Percentiles rank a stretch among this genome's conserved stretches.
These are phyloP conservation scores for Colletotrichum lini DNA, from an alignment of 2,329 filamentous ascomycete species.

Conservation along the genomic window DNA sequence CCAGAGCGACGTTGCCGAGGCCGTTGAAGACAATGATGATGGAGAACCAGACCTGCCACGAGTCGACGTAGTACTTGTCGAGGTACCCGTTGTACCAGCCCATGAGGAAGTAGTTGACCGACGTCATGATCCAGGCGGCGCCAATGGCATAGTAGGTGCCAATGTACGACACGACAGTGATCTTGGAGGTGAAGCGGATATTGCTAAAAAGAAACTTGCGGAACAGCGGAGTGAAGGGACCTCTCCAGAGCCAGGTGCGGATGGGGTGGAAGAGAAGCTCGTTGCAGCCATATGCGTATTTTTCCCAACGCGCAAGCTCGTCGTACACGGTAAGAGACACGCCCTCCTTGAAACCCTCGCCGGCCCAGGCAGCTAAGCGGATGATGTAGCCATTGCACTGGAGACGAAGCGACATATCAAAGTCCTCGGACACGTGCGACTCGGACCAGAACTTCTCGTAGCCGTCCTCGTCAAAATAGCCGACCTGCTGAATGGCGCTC, in stretches of 20 bases:
- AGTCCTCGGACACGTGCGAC: constrained; percentile 84
- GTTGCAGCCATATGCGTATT: constrained; percentile 88
- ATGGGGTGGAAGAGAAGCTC: constrained; percentile 87
- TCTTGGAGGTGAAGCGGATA: constrained; percentile 82
- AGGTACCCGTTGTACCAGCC: constrained; percentile 84
- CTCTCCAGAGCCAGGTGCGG: constrained; percentile 78
- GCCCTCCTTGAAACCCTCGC: constrained; percentile 85
- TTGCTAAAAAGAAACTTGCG: constrained; percentile 79
- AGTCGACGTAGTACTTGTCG: constrained; percentile 85
- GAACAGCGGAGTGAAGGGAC: constrained; percentile 86
- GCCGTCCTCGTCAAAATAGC: constrained; percentile 77
- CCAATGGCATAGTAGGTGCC: constrained; percentile 86
- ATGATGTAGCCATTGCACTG: constrained; percentile 81
- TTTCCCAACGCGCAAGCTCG: constrained; percentile 88
- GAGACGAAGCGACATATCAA: constrained; percentile 84
- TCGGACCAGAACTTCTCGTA: constrained; percentile 89
- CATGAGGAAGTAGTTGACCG: constrained; percentile 81
- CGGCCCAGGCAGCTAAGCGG: constrained; percentile 80
- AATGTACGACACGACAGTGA: constrained; percentile 83
- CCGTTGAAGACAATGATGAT: constrained; percentile 85
- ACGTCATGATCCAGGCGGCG: constrained; percentile 81
- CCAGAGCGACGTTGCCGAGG: constrained; percentile 80
- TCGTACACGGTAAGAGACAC: constrained; percentile 89
- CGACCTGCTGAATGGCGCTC: constrained; percentile 81
- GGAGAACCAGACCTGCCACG: constrained; percentile 85